A percentile compares a stretch with the other conserved stretches of the same genome.
These are phyloP conservation scores for Globisporangium sylvaticum DNA, from an alignment of 352 stramenopile genomes.

Conservation along the genomic window DNA sequence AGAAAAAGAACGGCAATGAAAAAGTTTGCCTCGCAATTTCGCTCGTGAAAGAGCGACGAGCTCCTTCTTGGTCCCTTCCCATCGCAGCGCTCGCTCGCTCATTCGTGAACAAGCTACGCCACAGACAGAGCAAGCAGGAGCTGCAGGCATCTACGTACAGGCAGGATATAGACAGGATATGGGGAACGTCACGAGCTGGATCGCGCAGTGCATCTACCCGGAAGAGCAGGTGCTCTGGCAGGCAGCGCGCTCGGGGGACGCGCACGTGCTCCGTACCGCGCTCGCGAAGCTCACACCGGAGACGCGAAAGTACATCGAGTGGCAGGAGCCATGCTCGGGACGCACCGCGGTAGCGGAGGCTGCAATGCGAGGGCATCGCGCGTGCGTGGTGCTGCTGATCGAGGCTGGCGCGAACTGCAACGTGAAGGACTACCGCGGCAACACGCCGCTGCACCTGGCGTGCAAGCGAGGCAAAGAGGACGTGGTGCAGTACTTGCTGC, in stretches of 20 bases:
- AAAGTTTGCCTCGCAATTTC: background rate
- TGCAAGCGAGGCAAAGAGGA: slow-evolving; percentile 38
- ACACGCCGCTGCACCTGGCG: slow-evolving; percentile 53
- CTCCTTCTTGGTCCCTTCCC: background rate
- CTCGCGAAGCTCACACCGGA: slow-evolving; percentile 32
- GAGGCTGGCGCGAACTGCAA: slow-evolving; percentile 47
- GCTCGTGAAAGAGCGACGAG: background rate
- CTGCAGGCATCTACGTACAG: background rate
- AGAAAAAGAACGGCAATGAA: background rate
- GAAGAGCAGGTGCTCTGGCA: slow-evolving; percentile 55
- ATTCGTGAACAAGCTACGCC: slow-evolving; percentile 2
- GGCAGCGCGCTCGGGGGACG: slow-evolving; percentile 38
- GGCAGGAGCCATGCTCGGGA: slow-evolving; percentile 43
- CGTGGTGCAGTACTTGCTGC: slow-evolving; percentile 43
- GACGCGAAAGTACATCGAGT: slow-evolving; percentile 47
- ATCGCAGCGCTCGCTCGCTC: background rate
- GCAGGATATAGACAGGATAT: slow-evolving; percentile 18
- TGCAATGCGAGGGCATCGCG: slow-evolving; percentile 30
- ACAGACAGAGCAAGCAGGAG: background rate
- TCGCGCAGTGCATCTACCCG: slow-evolving; percentile 48
- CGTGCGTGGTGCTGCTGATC: slow-evolving; percentile 44
- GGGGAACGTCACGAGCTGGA: slow-evolving; percentile 46
- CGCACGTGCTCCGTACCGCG: slow-evolving; percentile 28
- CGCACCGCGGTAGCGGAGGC: slow-evolving; percentile 46
- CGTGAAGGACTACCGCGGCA: slow-evolving; percentile 40